phyloP scores from a whole-genome alignment of 495 filamentous ascomycete genomes.

The Xylaria venustula region DNA sequence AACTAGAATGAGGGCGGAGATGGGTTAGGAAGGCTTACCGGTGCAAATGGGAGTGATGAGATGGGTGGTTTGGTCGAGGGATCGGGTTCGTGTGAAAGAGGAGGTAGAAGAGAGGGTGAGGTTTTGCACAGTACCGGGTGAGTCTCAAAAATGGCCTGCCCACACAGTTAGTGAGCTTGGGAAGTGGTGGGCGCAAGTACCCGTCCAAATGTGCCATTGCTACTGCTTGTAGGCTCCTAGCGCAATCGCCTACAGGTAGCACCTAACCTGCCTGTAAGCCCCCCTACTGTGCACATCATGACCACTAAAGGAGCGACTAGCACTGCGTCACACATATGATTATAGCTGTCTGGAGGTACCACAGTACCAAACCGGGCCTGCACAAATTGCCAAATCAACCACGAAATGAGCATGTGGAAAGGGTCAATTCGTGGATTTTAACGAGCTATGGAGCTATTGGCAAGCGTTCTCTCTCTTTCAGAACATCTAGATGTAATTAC shows the following conservation, averaged over 20 bases:
- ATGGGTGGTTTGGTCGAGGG: constrained; percentile 25
- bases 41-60: constrained; percentile 21
- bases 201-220: constrained; percentile 3
- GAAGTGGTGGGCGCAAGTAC: constrained; percentile 14
- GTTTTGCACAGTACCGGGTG: constrained; percentile 29
- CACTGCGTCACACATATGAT: not conserved
- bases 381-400: constrained; percentile 6
- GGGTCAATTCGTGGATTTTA: constrained; percentile 6
- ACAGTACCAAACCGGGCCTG: not conserved
- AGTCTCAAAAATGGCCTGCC: constrained; percentile 32
- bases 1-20: constrained; percentile 13
- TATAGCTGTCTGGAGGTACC: constrained; percentile 1
- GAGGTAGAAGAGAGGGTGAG: constrained; percentile 36
- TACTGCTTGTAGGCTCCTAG: not conserved
- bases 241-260: constrained; percentile 2
- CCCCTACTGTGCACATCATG: not conserved
- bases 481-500: not conserved
- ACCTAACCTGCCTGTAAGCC: constrained; percentile 6
- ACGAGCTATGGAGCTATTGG: not conserved
- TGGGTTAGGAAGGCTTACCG: constrained; percentile 23
- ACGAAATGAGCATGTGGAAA: constrained; percentile 4
- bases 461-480: not conserved
- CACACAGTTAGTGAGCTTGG: constrained; percentile 28
- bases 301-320: constrained; percentile 9
- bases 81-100: constrained; percentile 32